phyloP scores from a whole-genome alignment of 306 rosid genomes.

The Vigna radiata region DNA sequence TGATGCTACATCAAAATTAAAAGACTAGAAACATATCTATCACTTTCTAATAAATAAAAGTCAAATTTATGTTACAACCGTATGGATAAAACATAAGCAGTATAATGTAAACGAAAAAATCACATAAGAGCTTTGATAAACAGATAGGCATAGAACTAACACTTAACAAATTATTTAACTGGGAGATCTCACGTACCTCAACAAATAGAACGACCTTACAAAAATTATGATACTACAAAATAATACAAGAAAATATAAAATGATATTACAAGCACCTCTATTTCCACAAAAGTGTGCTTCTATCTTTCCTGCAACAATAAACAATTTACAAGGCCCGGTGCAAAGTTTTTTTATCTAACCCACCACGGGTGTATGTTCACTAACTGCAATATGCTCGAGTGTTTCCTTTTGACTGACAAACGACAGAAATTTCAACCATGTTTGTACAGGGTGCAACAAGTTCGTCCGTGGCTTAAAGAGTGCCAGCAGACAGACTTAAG shows the following conservation, averaged over 20 bases:
- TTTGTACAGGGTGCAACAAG: slow-evolving; percentile 59
- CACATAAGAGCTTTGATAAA: slow-evolving; percentile 5
- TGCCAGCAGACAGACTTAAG: slow-evolving; percentile 34
- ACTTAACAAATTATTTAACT: slow-evolving; percentile 26
- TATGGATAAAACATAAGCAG: background rate
- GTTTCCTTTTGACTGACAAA: slow-evolving; percentile 32
- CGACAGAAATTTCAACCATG: slow-evolving; percentile 55
- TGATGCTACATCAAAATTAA: too few relatives aligned
- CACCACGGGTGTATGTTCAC: background rate
- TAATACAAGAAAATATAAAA: slow-evolving; percentile 24
- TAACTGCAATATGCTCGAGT: slow-evolving; percentile 41
- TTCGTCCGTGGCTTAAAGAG: slow-evolving; percentile 53
- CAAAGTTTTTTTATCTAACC: slow-evolving; percentile 46
- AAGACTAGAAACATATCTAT: too few relatives aligned
- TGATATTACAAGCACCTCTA: slow-evolving; percentile 23
- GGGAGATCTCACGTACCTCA: slow-evolving; percentile 1
- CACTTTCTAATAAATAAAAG: background rate
- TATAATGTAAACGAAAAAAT: background rate
- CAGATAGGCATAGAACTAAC: background rate
- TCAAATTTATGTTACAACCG: background rate
- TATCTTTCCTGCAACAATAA: slow-evolving; percentile 45
- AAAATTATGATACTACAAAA: slow-evolving; percentile 39
- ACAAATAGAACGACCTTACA: slow-evolving; percentile 15
- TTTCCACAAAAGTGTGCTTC: background rate
- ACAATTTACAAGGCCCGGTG: slow-evolving; percentile 55